Evolutionary conservation across 1,139 yeast genomes (phyloP), one percentile per base, ranked within the genome.

Genomic region (Magnusiomyces tetraspermus): DNA sequence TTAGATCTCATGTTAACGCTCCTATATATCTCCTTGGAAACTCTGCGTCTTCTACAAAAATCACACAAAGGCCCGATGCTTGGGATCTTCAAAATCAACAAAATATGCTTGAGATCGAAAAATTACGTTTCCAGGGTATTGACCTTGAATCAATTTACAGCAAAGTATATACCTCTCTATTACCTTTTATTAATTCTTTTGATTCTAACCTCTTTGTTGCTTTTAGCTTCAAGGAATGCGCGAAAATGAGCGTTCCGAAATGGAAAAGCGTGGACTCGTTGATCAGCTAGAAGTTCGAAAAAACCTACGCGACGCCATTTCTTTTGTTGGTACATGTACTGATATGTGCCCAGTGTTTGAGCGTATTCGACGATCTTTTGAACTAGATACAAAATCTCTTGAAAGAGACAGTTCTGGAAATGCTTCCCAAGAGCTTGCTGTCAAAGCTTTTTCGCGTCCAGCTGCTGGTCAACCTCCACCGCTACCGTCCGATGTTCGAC

Each of bases 401-500:
- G 99, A 92, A 69, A 83, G 76, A 59, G 56, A 50, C 1, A 48
- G 36, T 0, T 78, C 85, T 0, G 82, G 83, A n/a, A 76, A 72
- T 57, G 85, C 89, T 1, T 76, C 90, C 0, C 68, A 78, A 43
- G 65, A 67, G 1, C 74, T 75, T 48, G 97, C 97, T 0, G 79
- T 94, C 6, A 94, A 94, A 68, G 96, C 96, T 1, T 94, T 92
- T 66, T 86, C 96, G 36, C 75, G 99, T 60, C 97, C 99, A 0
- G 96, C 96, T 11, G 97, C 98, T 1, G 98, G 98, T 11, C 97
- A 94, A 61, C 96, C 97, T 0, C 97, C 97, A 3, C 96, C 97
- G 2, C 71, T 94, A 53, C 99, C 98, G 0, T 88, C 97, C 0
- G 98, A 94, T 66, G 99, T 94, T 1, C 76, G 99, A 58, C 96